These are phyloP conservation scores for Bromus sterilis DNA, from an alignment of 176 grass and related monocot genomes.

Conservation along the genomic window DNA sequence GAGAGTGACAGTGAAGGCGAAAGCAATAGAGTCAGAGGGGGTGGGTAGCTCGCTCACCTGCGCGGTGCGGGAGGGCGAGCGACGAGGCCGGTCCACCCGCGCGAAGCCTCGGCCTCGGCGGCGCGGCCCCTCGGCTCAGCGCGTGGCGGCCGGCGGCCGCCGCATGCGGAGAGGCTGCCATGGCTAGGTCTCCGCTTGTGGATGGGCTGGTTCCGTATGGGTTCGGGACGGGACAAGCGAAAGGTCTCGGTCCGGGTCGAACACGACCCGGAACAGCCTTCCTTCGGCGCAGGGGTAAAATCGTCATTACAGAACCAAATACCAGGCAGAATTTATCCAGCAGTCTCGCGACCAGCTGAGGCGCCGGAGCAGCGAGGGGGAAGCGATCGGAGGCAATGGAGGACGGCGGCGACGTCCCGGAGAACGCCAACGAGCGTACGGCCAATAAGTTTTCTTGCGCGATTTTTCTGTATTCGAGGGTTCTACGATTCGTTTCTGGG, in stretches of 20 bases:
- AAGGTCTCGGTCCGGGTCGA: background rate
- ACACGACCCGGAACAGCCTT: background rate
- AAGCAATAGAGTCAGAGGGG: background rate
- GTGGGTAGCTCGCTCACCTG: background rate
- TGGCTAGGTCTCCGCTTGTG: slow-evolving; percentile 6
- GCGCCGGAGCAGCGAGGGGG: background rate
- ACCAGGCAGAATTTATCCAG: background rate
- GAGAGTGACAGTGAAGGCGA: background rate
- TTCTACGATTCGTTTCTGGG: background rate
- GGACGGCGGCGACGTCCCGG: slow-evolving; percentile 32
- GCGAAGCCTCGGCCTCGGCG: background rate
- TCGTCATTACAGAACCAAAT: background rate
- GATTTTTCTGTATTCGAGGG: background rate
- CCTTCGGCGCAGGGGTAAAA: background rate
- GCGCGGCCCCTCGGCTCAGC: background rate
- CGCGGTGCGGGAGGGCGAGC: background rate
- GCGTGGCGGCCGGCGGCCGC: background rate
- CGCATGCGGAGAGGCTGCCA: slow-evolving; percentile 9
- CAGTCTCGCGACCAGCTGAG: background rate
- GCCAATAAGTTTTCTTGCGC: background rate
- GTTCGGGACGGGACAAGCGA: background rate
- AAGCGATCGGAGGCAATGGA: slow-evolving; percentile 11
- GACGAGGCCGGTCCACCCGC: background rate
- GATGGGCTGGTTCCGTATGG: slow-evolving; percentile 4
- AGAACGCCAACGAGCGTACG: slow-evolving; percentile 70